These are phyloP conservation scores for Canariomyces notabilis DNA, from an alignment of 2,329 filamentous ascomycete species.

Conservation along the genomic window DNA sequence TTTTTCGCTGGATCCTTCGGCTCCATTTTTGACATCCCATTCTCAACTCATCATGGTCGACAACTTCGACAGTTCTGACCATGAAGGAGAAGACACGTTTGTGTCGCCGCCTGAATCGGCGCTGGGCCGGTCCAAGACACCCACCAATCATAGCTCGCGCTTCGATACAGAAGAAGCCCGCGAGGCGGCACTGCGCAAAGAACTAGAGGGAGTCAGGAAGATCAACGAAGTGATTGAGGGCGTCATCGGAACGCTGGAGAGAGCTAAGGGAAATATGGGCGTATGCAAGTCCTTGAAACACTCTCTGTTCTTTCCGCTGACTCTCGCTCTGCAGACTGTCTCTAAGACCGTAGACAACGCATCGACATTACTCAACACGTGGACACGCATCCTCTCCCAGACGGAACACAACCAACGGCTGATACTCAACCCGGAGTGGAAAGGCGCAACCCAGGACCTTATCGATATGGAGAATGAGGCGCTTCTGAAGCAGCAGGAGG, in stretches of 20 bases:
- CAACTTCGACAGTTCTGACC: constrained; percentile 42
- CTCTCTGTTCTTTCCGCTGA: constrained; percentile 11
- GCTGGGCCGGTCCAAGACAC: constrained; percentile 37
- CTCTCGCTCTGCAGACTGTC: constrained; percentile 57
- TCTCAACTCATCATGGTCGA: constrained; percentile 38
- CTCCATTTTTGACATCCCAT: neutral
- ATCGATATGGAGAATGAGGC: constrained; percentile 82
- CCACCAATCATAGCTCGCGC: constrained; percentile 37
- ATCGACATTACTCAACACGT: constrained; percentile 85
- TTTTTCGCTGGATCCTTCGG: no score
- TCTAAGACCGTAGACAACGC: constrained; percentile 80
- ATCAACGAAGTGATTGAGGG: constrained; percentile 86
- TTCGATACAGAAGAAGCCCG: constrained; percentile 63
- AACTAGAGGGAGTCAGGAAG: constrained; percentile 75
- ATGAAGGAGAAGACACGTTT: constrained; percentile 29
- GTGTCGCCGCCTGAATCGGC: constrained; percentile 17
- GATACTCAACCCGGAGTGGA: constrained; percentile 82
- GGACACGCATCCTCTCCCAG: constrained; percentile 92
- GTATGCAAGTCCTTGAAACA: constrained; percentile 39
- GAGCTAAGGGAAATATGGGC: constrained; percentile 72
- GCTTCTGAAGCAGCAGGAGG: constrained; percentile 66
- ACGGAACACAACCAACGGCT: constrained; percentile 96
- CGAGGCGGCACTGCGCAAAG: constrained; percentile 68
- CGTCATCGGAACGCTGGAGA: constrained; percentile 65
- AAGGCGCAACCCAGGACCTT: constrained; percentile 81